Conservation (phyloP, 257 asterid genomes). For the Mitragyna speciosa region DNA sequence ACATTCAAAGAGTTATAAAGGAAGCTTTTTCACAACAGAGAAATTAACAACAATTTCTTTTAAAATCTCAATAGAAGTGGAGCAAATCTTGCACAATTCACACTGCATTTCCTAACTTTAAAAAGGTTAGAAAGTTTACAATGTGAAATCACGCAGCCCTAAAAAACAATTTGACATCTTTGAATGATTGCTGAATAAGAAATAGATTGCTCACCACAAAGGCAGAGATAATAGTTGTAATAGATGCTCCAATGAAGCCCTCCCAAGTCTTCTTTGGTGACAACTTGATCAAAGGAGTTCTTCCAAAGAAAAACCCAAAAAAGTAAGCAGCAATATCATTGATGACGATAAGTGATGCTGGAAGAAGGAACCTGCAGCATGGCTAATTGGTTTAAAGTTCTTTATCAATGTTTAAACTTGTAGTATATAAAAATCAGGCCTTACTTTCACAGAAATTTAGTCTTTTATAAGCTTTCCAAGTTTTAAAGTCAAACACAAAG, state of each 20-base stretch:
- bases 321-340: slow-evolving; percentile 85
- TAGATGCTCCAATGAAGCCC: slow-evolving; percentile 92
- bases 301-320: slow-evolving; percentile 85
- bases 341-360: slow-evolving; percentile 84
- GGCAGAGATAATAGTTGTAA: slow-evolving; percentile 72
- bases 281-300: slow-evolving; percentile 80
- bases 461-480: background rate
- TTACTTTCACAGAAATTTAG: background rate
- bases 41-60: background rate
- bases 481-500: background rate
- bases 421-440: slow-evolving; percentile 1
- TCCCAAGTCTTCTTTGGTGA: slow-evolving; percentile 97
- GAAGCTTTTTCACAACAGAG: background rate
- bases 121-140: background rate
- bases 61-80: background rate
- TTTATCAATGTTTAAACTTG: slow-evolving; percentile 22
- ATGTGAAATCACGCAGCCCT: background rate
- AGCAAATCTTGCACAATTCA: background rate
- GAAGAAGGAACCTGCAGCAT: slow-evolving; percentile 92
- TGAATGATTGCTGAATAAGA: slow-evolving; percentile 2
- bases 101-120: background rate
- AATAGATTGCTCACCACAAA: slow-evolving; percentile 54
- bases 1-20: background rate
- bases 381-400: slow-evolving; percentile 29
- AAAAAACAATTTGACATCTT: background rate